Percentiles rank a stretch among this genome's conserved stretches.
These are phyloP conservation scores for Colletotrichum camelliae DNA, from an alignment of 2,329 filamentous ascomycete species.

Conservation along the genomic window DNA sequence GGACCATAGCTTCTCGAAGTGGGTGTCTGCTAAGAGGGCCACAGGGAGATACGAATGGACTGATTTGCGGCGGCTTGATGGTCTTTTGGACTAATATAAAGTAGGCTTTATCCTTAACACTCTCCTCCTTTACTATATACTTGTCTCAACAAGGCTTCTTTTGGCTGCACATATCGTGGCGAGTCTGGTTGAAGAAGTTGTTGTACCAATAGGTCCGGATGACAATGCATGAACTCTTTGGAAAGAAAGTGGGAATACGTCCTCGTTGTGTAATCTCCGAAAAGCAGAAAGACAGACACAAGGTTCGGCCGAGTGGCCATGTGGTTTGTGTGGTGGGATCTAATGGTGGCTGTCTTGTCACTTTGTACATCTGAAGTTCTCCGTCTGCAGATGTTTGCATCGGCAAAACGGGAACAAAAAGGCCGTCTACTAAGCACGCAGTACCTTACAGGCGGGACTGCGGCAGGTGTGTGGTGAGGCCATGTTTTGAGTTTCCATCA, in stretches of 20 bases:
- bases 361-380: background rate
- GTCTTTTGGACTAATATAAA: too few relatives aligned
- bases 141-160: background rate
- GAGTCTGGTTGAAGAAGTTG: background rate
- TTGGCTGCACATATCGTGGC: conserved; percentile 4
- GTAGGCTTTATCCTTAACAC: too few relatives aligned
- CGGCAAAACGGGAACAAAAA: background rate
- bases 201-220: conserved; percentile 14
- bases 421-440: background rate
- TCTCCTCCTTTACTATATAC: too few relatives aligned
- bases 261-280: background rate
- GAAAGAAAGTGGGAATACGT: background rate
- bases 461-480: background rate
- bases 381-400: background rate
- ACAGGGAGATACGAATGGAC: too few relatives aligned
- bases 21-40: too few relatives aligned
- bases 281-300: background rate
- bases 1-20: too few relatives aligned
- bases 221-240: background rate
- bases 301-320: background rate
- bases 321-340: background rate
- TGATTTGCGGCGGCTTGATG: too few relatives aligned
- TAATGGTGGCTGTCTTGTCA: background rate
- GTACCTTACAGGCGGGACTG: background rate
- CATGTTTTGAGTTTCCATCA: background rate